phyloP scores from a whole-genome alignment of 257 asterid species.

The Rehmannia glutinosa region DNA sequence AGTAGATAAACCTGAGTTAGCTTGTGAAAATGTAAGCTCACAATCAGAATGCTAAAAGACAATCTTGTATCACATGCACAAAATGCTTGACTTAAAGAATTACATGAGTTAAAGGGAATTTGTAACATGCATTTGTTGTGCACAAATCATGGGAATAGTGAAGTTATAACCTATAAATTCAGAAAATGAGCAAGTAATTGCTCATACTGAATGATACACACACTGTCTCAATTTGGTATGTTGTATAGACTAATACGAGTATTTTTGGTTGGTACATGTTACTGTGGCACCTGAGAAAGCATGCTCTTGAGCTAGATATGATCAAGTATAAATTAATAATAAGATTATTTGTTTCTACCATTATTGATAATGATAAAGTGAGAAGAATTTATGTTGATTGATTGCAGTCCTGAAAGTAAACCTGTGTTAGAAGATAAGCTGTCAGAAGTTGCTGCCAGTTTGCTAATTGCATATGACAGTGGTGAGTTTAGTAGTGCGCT shows the following conservation, averaged over 20 bases:
- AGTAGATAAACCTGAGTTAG: too few species aligned
- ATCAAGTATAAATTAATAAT: not conserved
- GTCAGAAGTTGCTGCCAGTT: conserved; percentile 67
- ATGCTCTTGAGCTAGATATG: not conserved
- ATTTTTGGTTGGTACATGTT: not conserved
- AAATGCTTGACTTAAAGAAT: too few species aligned
- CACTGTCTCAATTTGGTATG: too few species aligned
- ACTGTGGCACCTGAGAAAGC: too few species aligned
- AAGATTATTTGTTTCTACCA: not conserved
- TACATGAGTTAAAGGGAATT: too few species aligned
- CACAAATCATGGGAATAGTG: not conserved
- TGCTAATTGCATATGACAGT: conserved; percentile 67
- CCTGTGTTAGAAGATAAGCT: conserved; percentile 65
- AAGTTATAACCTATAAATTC: not conserved
- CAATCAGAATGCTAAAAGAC: too few species aligned
- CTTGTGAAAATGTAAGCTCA: too few species aligned
- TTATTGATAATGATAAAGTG: not conserved
- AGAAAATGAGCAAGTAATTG: not conserved
- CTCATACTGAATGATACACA: not conserved
- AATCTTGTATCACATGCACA: too few species aligned
- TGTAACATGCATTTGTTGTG: not conserved
- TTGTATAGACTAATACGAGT: not conserved
- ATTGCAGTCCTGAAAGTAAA: conserved; percentile 72
- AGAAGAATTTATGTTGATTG: conserved; percentile 2
- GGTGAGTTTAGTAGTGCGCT: conserved; percentile 72